A percentile compares a stretch with the other conserved stretches of the same genome.
These are phyloP conservation scores for Fusarium concolor DNA, from an alignment of 2,329 filamentous ascomycete genomes.

Conservation along the genomic window DNA sequence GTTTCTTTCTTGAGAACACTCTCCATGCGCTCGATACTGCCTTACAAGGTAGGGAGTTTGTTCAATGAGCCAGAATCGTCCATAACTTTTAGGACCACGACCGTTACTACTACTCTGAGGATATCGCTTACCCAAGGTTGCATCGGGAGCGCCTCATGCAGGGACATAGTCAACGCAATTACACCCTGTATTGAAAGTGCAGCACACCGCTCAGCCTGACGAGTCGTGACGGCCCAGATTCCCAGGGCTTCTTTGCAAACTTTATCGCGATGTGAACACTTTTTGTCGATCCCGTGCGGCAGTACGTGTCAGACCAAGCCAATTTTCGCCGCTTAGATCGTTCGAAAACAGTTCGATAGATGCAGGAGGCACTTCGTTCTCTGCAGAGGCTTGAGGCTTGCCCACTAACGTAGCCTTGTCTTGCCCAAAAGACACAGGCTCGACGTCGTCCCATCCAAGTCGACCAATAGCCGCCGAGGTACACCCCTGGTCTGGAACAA, in stretches of 20 bases:
- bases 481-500: slow-evolving; percentile 47
- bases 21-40: slow-evolving; percentile 5
- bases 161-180: slow-evolving; percentile 28
- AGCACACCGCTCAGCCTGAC: slow-evolving; percentile 30
- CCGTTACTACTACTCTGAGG: slow-evolving; percentile 7
- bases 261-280: slow-evolving; percentile 18
- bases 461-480: slow-evolving; percentile 44
- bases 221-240: not conserved
- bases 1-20: slow-evolving; percentile 1
- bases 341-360: slow-evolving; percentile 34
- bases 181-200: slow-evolving; percentile 10
- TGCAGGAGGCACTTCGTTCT: slow-evolving; percentile 21
- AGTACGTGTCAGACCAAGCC: slow-evolving; percentile 20
- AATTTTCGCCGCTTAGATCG: slow-evolving; percentile 24
- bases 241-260: slow-evolving; percentile 13
- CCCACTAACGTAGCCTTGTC: slow-evolving; percentile 31
- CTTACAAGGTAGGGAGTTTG: slow-evolving; percentile 5
- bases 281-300: slow-evolving; percentile 27
- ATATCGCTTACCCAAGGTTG: slow-evolving; percentile 20
- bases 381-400: slow-evolving; percentile 34
- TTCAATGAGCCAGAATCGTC: slow-evolving; percentile 4
- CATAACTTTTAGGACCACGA: not conserved
- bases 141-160: slow-evolving; percentile 32
- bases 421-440: slow-evolving; percentile 28
- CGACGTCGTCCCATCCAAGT: slow-evolving; percentile 25